Evolutionary conservation across 768 basidiomycete species (phyloP), one percentile per base, ranked within the genome.

Genomic region (Boletellus ananas): DNA sequence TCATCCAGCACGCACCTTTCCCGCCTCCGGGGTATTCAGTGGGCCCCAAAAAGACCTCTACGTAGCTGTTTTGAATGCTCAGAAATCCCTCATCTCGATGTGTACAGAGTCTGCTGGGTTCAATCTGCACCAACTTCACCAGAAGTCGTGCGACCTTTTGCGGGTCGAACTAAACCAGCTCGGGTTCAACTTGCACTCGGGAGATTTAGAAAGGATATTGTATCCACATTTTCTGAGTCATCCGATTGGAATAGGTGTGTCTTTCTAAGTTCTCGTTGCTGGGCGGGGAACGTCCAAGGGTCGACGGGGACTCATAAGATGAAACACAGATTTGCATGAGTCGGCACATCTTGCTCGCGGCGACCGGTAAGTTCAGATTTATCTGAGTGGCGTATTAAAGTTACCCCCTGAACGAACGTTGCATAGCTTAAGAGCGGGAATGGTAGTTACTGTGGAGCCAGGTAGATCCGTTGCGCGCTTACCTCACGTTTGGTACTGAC

Each of bases 181-280:
- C 33, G 71, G 70, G 0, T 73, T 75, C 11, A 72, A 72, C 10
- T 46, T 56, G 9, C 57, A 69, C 13, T 59, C 69, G 1, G 83
- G 84, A 21, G 74, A 89, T 47, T 75, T 94, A 39, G 79, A 89
- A 55, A 70, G 85, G 23, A 59, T 72, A 27, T 67, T 99, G 58
- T 99, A 97, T 63, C 96, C 96, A 1, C 96, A 99, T 72, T 92
- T 84, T 55, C 67, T 99, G 41, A 83, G 89, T 23, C 96, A 99
- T 71, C 88, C 90, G 7, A 85, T 98, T 34, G 96, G 96, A 6
- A 84, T 96, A 43, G 88, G 89, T 86, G 42, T 43, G 81, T 69
- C 42, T 23, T 48, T 33, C 46, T 41, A 33, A 29, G 38, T 45
- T 50, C 25, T 23, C 33, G 14, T 38, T 38, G 18, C 31, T 37